Evolutionary conservation across 2,329 filamentous ascomycete species (phyloP), one percentile per base, ranked within the genome.

Genomic region (Trichoderma breve): DNA sequence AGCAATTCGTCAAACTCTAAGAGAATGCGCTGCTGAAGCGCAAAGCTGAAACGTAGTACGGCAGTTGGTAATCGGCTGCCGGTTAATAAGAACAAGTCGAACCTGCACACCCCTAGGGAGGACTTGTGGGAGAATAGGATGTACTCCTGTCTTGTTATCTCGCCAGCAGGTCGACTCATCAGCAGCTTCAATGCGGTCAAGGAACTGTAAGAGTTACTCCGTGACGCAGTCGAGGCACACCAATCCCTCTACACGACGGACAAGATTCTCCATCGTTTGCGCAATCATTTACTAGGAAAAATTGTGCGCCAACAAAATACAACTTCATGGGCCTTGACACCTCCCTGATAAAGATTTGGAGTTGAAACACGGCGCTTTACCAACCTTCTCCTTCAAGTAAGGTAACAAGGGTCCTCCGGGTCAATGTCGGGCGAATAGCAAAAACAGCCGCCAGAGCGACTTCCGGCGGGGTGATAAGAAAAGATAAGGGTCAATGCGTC

Each of bases 71-170:
- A 53, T 53, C 21, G 11, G n/a, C 47, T 14, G 47, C 12, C 21
- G 26, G 15, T 28, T 18, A 28, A 30, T 30, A 30, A 11, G 28
- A n/a, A 18, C n/a, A 32, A 32, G 55, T 28, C 26, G 58, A 73
- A 71, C 63, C 12, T 74, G 24, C 69, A 74, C 47, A 71, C 26
- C 3, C 26, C 67, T 28, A 18, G 71, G 21, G 60, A 74, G 39
- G 72, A 72, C 12, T 61, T 30, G 15, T 76, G 57, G 55, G 63
- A 72, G 18, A 74, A 78, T 26, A 66, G 73, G 18, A 73, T 73
- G 26, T 66, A 65, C 36, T 65, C 69, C 70, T 64, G 70, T 15
- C 70, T 73, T 14, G 51, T 72, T 15, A 18, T 73, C 53, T 66
- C 72, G n/a, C 73, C 73, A 14, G 67, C 68, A 4, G 72, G 67